Percentiles rank a stretch among this genome's conserved stretches.
These are phyloP conservation scores for Colletotrichum zoysiae DNA, from an alignment of 2,329 filamentous ascomycete species.

Conservation along the genomic window DNA sequence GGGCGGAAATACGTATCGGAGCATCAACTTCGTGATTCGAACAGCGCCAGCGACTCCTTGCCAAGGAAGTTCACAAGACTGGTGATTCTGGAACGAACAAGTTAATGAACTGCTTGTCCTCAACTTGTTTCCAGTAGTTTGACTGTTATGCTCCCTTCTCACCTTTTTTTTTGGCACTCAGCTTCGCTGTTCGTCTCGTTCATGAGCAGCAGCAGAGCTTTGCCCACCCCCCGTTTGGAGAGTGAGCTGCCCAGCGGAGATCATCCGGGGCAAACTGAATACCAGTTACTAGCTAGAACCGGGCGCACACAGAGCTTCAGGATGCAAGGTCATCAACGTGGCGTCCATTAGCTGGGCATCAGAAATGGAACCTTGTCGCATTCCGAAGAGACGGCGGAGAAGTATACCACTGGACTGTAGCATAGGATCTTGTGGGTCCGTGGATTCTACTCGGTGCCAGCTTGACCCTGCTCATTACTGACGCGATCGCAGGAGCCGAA, in stretches of 20 bases:
- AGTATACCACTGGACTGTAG: constrained; percentile 61
- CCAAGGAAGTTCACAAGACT: no score
- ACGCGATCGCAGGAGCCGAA: constrained; percentile 45
- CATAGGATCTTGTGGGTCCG: constrained; percentile 64
- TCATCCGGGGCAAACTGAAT: constrained; percentile 57
- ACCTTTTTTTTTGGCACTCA: not conserved
- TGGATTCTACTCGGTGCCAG: constrained; percentile 41
- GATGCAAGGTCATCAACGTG: constrained; percentile 60
- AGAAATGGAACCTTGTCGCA: constrained; percentile 55
- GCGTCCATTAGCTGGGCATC: constrained; percentile 55
- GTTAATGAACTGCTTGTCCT: not conserved
- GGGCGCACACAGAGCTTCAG: constrained; percentile 61
- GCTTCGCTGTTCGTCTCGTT: not conserved
- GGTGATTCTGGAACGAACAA: accelerated
- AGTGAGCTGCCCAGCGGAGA: constrained; percentile 56
- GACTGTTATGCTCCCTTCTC: not conserved
- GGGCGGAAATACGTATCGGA: not conserved
- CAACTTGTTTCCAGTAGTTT: no score
- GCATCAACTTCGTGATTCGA: not conserved
- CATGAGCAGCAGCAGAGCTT: not conserved
- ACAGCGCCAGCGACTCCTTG: not conserved
- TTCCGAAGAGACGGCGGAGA: constrained; percentile 55
- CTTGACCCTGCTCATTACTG: not conserved
- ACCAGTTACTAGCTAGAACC: not conserved
- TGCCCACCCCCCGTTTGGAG: no score